Percentiles rank a stretch among this genome's conserved stretches.
phyloP scores from a whole-genome alignment of 768 basidiomycete genomes.

The Termitomyces sp. region DNA sequence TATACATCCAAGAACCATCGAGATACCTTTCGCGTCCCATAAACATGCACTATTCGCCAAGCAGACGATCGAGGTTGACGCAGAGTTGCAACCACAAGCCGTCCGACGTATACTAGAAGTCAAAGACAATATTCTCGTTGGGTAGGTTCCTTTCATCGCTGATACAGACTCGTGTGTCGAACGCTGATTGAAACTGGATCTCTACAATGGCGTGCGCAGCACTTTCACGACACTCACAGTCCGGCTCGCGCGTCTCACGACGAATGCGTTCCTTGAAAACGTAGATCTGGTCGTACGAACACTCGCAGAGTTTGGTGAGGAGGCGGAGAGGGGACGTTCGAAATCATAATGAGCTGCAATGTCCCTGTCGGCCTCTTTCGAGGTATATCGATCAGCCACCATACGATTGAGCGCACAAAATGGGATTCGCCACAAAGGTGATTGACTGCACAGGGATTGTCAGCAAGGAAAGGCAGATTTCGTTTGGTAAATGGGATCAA shows the following conservation, averaged over 20 bases:
- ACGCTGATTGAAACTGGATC: not conserved
- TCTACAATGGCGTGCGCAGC: slow-evolving; percentile 31
- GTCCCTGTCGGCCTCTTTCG: not conserved
- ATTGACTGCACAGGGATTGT: not conserved
- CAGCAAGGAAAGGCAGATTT: not conserved
- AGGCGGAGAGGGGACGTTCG: slow-evolving; percentile 37
- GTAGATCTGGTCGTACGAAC: slow-evolving; percentile 83
- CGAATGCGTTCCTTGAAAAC: slow-evolving; percentile 88
- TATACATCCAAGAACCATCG: slow-evolving; percentile 43
- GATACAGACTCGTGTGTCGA: slow-evolving; percentile 2
- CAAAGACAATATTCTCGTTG: slow-evolving; percentile 65
- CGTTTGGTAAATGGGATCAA: not conserved
- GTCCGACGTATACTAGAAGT: slow-evolving; percentile 71
- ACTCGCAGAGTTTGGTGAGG: slow-evolving; percentile 73
- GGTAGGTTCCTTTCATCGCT: slow-evolving; percentile 50
- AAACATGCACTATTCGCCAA: slow-evolving; percentile 81
- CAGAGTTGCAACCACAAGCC: slow-evolving; percentile 76
- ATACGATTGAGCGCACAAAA: not conserved
- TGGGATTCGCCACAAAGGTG: not conserved
- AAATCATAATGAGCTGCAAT: not conserved
- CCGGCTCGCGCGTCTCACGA: slow-evolving; percentile 76
- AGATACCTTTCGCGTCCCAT: slow-evolving; percentile 71
- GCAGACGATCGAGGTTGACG: slow-evolving; percentile 82
- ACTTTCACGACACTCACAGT: slow-evolving; percentile 77
- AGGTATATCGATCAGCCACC: not conserved